phyloP scores from a whole-genome alignment of 2,329 filamentous ascomycete species.

The Ophiobolus disseminans region DNA sequence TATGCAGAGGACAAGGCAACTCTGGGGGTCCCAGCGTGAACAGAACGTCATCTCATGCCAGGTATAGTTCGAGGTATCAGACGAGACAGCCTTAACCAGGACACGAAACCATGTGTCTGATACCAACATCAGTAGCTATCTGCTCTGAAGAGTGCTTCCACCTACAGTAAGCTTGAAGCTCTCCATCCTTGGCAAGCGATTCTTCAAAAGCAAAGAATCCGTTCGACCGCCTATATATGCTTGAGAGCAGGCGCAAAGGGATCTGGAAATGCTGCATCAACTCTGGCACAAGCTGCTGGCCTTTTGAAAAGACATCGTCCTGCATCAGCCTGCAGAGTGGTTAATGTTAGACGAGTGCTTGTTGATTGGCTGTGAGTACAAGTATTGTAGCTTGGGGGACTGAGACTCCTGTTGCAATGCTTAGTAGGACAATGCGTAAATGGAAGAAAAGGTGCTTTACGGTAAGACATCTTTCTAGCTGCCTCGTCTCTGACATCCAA shows the following conservation, averaged over 20 bases:
- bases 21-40: conserved; percentile 9
- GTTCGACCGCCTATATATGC: conserved; percentile 22
- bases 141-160: conserved; percentile 7
- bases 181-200: conserved; percentile 3
- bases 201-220: conserved; percentile 21
- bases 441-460: too few species aligned
- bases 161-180: too few species aligned
- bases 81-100: conserved; percentile 11
- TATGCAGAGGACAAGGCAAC: conserved; percentile 15
- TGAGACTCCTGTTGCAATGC: too few species aligned
- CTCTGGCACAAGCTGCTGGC: conserved; percentile 4
- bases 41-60: conserved; percentile 31
- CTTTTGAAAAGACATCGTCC: too few species aligned
- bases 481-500: too few species aligned
- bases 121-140: neutral
- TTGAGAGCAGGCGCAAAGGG: conserved; percentile 13
- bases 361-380: too few species aligned
- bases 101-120: conserved; percentile 23
- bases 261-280: conserved; percentile 16
- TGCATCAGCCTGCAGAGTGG: neutral
- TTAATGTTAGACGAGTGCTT: too few species aligned
- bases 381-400: too few species aligned
- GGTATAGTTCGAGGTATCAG: conserved; percentile 11
- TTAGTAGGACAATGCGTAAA: too few species aligned
- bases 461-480: too few species aligned